Percentiles rank a stretch among this genome's conserved stretches.
Conservation (phyloP, 2,329 filamentous ascomycete species). For the Eurotiales sp. region DNA sequence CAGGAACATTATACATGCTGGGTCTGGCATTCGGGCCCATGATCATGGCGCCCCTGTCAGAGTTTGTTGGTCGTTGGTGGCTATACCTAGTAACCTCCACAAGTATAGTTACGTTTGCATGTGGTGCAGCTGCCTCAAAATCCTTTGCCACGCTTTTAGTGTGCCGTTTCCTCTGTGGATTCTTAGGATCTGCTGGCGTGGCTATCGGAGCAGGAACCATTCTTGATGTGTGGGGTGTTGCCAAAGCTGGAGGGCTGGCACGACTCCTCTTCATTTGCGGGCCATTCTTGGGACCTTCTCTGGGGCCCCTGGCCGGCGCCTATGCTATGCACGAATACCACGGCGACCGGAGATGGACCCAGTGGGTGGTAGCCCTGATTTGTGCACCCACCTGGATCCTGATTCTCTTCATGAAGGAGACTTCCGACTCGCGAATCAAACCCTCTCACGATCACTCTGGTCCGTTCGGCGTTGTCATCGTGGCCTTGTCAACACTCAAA, state of each 20-base stretch:
- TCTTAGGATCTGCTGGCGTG: slow-evolving; percentile 20
- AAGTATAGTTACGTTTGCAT: slow-evolving; percentile 7
- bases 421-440: slow-evolving; percentile 43
- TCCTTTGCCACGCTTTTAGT: slow-evolving; percentile 27
- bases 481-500: slow-evolving; percentile 17
- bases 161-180: slow-evolving; percentile 24
- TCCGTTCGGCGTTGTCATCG: slow-evolving; percentile 6
- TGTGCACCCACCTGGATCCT: slow-evolving; percentile 59
- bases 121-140: slow-evolving; percentile 6
- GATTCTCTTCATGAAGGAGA: slow-evolving; percentile 58
- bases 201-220: slow-evolving; percentile 64
- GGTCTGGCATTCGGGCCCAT: slow-evolving; percentile 18
- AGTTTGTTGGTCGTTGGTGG: slow-evolving; percentile 22
- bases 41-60: slow-evolving; percentile 22
- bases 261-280: slow-evolving; percentile 39
- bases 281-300: slow-evolving; percentile 61
- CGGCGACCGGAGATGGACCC: slow-evolving; percentile 68
- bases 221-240: slow-evolving; percentile 63
- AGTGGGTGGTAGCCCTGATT: slow-evolving; percentile 63
- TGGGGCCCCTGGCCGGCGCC: slow-evolving; percentile 17
- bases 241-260: slow-evolving; percentile 6
- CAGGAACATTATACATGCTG: slow-evolving; percentile 7
- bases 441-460: neutral
- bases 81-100: slow-evolving; percentile 17
- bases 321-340: slow-evolving; percentile 24